Base-by-base conservation (phyloP, 495 filamentous ascomycete genomes). In the Annulohypoxylon moriforme region DNA sequence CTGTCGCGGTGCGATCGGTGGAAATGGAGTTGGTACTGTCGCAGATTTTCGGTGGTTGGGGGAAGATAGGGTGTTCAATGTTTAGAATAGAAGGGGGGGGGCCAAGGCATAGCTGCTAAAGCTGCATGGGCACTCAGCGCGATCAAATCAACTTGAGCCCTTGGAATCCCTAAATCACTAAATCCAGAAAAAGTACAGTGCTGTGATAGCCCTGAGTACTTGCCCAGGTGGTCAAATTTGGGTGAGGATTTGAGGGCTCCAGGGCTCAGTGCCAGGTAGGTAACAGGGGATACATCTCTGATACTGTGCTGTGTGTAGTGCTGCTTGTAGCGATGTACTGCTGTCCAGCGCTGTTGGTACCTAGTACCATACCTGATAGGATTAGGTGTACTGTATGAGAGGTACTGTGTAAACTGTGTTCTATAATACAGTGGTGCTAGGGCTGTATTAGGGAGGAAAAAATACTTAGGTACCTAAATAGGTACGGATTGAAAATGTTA, bases 1-100 rank as follows among this genome's bases (percentile, higher is more conserved):
- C 59, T 46, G 55, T 60, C 52, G 60, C 71, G 63, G 61, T 77
- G 76, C 76, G 73, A 77, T 77, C 75, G 67, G 75, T 60, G 69
- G 69, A 69, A 74, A 73, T 76, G 67, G 71, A 72, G 68, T 76
- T 76, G 76, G 71, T 69, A 67, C 42, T 46, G 64, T 68, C 47
- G 36, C 42, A 44, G 61, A 62, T 66, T 69, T 66, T 61, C 66
- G 62, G 61, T 69, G 76, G 76, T 73, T 76, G 76, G 69, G 73
- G 70, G 62, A 50, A 50, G 68, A 44, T 65, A 49, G 10, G 8
- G 60, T 47, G n/a, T 40, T n/a, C 36, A 40, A 40, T 40, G 36
- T 40, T 24, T 44, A 20, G 40, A 44, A 44, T 44, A 25, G 55
- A 25, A 58, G 34, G 33, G 16, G 25, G 55, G 55, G n/a, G n/a